Conservation (phyloP, 495 filamentous ascomycete genomes). For the Lineolata rhizophorae region DNA sequence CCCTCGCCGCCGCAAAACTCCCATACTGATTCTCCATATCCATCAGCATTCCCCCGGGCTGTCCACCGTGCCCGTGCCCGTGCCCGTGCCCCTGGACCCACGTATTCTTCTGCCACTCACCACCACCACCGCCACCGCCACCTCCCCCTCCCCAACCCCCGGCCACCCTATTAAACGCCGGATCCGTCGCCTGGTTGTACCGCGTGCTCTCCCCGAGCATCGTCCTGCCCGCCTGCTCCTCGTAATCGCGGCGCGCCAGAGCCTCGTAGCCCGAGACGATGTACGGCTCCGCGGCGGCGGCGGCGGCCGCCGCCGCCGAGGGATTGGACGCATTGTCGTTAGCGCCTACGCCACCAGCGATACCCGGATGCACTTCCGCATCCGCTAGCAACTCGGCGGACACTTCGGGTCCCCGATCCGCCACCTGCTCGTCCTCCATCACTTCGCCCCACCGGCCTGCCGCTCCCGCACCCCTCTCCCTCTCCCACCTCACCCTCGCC, state of each 20-base stretch:
- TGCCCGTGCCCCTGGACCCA: no score
- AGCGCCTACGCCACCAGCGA: slow-evolving; percentile 5
- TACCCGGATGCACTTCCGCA: slow-evolving; percentile 5
- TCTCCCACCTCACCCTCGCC: slow-evolving; percentile 17
- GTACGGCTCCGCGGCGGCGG: slow-evolving; percentile 11
- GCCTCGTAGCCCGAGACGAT: slow-evolving; percentile 14
- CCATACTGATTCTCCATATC: slow-evolving; percentile 19
- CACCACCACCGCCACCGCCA: slow-evolving; percentile 1
- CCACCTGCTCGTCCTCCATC: background rate
- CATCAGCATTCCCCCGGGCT: no score
- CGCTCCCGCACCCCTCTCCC: no score
- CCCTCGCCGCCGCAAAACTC: slow-evolving; percentile 11
- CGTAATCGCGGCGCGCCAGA: slow-evolving; percentile 6
- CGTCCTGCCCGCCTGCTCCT: slow-evolving; percentile 3
- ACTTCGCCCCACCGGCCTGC: slow-evolving; percentile 3
- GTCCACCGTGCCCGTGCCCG: no score
- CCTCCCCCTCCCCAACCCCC: slow-evolving; percentile 8
- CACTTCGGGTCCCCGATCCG: slow-evolving; percentile 5
- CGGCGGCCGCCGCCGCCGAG: slow-evolving; percentile 1
- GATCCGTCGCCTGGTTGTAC: slow-evolving; percentile 15
- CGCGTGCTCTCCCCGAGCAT: slow-evolving; percentile 9
- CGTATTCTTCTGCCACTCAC: slow-evolving; percentile 7
- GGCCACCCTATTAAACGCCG: slow-evolving; percentile 9
- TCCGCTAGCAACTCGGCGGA: slow-evolving; percentile 1
- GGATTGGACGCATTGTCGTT: slow-evolving; percentile 2